phyloP scores from a whole-genome alignment of 1,284 basidiomycete species.

The Trichosporon ovoides region DNA sequence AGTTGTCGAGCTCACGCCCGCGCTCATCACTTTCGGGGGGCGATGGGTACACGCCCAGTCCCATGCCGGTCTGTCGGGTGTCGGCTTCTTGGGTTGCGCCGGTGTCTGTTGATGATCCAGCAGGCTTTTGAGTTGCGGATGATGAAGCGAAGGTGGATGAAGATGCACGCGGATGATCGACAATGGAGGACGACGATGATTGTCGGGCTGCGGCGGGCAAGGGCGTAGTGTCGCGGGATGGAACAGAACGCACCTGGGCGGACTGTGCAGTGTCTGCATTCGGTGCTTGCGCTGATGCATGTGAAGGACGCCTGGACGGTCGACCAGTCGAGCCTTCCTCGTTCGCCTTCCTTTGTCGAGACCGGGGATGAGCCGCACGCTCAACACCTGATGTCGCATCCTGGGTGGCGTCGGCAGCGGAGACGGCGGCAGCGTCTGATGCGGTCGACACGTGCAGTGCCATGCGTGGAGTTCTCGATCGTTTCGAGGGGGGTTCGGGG shows the following conservation, averaged over 20 bases:
- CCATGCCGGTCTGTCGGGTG: not conserved
- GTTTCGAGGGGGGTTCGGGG: not conserved
- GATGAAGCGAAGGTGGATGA: not conserved
- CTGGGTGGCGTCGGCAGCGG: not conserved
- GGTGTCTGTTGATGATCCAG: no score
- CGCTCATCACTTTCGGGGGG: constrained; percentile 30
- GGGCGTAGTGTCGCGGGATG: not conserved
- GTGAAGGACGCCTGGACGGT: no score
- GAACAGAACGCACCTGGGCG: not conserved
- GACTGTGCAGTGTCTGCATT: not conserved
- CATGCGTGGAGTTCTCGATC: not conserved
- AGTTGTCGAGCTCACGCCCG: not conserved
- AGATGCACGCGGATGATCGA: not conserved
- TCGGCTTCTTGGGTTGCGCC: not conserved
- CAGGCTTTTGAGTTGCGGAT: not conserved
- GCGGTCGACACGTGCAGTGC: not conserved
- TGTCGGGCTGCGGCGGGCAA: not conserved
- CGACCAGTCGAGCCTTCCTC: not conserved
- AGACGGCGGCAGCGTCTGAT: not conserved
- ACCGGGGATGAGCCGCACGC: not conserved
- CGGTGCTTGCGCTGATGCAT: no score
- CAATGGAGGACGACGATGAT: not conserved
- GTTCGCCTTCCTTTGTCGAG: not conserved
- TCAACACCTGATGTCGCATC: not conserved
- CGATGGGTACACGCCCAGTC: constrained; percentile 14